Evolutionary conservation across 2,329 filamentous ascomycete species (phyloP).

Genomic region (Arachnomyces sp.): DNA sequence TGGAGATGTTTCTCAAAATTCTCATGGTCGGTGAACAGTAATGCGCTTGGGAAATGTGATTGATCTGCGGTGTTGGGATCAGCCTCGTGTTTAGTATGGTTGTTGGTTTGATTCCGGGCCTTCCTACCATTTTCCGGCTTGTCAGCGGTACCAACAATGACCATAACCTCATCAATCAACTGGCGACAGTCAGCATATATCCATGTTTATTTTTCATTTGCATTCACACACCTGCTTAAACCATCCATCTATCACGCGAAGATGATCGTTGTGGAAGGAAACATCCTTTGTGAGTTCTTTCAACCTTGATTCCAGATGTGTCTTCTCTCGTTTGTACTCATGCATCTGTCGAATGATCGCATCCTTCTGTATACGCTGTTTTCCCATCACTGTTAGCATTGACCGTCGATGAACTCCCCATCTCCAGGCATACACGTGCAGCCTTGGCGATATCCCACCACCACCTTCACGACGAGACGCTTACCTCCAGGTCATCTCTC

Average conservation of each 20-base stretch:
- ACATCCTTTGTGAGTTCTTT: slow-evolving; percentile 71
- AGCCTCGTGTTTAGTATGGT: not conserved
- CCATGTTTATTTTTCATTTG: too few species aligned
- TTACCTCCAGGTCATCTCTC: slow-evolving; percentile 65
- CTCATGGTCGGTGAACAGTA: slow-evolving; percentile 48
- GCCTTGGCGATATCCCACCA: not conserved
- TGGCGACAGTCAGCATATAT: slow-evolving; percentile 12
- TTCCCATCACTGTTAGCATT: not conserved
- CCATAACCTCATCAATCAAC: slow-evolving; percentile 41
- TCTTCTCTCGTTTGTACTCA: slow-evolving; percentile 89
- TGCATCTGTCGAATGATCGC: slow-evolving; percentile 96
- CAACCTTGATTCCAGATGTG: slow-evolving; percentile 69
- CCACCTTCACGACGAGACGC: slow-evolving; percentile 36
- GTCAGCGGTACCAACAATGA: slow-evolving; percentile 27
- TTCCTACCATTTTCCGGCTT: slow-evolving; percentile 22
- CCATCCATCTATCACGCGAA: slow-evolving; percentile 86
- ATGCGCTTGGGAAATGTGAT: slow-evolving; percentile 41
- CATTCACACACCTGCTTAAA: slow-evolving; percentile 70
- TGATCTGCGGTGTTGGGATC: slow-evolving; percentile 12
- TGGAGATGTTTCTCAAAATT: slow-evolving; percentile 72
- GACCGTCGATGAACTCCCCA: not conserved
- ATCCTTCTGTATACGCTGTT: slow-evolving; percentile 84
- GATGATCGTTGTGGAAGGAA: slow-evolving; percentile 81
- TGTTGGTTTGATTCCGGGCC: not conserved
- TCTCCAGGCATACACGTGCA: not conserved